Evolutionary conservation across 2,329 filamentous ascomycete species (phyloP).

Genomic region (Xylaria sp.): DNA sequence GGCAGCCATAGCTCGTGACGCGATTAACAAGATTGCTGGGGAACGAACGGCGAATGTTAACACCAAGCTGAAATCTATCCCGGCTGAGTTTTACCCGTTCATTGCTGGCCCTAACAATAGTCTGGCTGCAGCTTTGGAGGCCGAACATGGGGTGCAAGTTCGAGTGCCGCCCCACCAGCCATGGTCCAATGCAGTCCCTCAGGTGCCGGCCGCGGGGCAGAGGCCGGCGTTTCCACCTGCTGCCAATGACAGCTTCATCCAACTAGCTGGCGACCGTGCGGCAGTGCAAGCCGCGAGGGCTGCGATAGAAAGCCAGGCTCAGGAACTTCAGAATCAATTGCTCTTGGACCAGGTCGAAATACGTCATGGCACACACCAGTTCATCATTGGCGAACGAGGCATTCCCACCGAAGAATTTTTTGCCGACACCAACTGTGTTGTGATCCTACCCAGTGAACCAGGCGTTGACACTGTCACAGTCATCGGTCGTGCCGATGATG

Average conservation of each 20-base stretch:
- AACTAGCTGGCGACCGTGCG: constrained; percentile 80
- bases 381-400: constrained; percentile 86
- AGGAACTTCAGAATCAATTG: constrained; percentile 75
- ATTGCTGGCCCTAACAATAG: constrained; percentile 79
- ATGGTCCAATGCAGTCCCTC: constrained; percentile 71
- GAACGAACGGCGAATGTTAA: constrained; percentile 83
- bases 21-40: constrained; percentile 84
- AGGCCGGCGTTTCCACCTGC: constrained; percentile 72
- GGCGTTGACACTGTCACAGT: constrained; percentile 85
- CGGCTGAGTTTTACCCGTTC: constrained; percentile 93
- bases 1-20: constrained; percentile 78
- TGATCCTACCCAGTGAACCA: constrained; percentile 76
- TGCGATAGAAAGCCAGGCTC: constrained; percentile 77
- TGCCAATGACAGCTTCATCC: constrained; percentile 74
- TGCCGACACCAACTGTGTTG: constrained; percentile 84
- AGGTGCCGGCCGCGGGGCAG: constrained; percentile 63
- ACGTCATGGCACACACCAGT: constrained; percentile 86
- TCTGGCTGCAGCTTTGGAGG: constrained; percentile 68
- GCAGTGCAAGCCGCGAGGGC: constrained; percentile 80
- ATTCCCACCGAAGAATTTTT: constrained; percentile 85
- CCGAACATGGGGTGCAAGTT: constrained; percentile 75
- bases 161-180: constrained; percentile 81
- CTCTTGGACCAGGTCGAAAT: constrained; percentile 79
- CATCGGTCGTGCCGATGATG: constrained; percentile 74
- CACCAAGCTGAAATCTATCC: constrained; percentile 80